Percentiles rank a stretch among this genome's conserved stretches.
Conservation (phyloP, 371 early-diverging fungal genomes). For the Mucor irregularis region DNA sequence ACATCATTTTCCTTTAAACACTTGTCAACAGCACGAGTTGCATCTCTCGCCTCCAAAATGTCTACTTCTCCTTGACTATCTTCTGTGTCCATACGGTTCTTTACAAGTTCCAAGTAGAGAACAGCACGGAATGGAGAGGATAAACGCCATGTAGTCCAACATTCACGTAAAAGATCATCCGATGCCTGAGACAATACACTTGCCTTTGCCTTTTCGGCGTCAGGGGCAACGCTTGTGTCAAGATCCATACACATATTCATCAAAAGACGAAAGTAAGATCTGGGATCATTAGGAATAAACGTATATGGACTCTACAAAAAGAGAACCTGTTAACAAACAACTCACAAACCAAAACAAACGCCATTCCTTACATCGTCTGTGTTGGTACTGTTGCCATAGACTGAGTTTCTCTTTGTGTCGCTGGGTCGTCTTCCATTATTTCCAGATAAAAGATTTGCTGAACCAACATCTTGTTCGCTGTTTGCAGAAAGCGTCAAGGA, state of each 20-base stretch:
- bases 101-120: slow-evolving; percentile 65
- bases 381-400: background rate
- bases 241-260: slow-evolving; percentile 63
- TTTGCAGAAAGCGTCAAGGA: slow-evolving; percentile 31
- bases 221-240: slow-evolving; percentile 46
- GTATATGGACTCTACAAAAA: slow-evolving; percentile 32
- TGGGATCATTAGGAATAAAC: slow-evolving; percentile 60
- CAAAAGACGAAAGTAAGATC: slow-evolving; percentile 54
- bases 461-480: slow-evolving; percentile 41
- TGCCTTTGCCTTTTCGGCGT: slow-evolving; percentile 50
- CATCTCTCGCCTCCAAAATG: slow-evolving; percentile 55
- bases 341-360: background rate
- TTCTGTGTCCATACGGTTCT: slow-evolving; percentile 48
- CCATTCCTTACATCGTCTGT: slow-evolving; percentile 12
- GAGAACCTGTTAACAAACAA: background rate
- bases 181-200: slow-evolving; percentile 59
- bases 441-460: slow-evolving; percentile 32
- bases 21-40: slow-evolving; percentile 47
- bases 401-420: slow-evolving; percentile 9
- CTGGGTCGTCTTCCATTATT: slow-evolving; percentile 9
- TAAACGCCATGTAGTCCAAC: slow-evolving; percentile 71
- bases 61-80: slow-evolving; percentile 24
- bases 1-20: slow-evolving; percentile 49
- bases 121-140: slow-evolving; percentile 67
- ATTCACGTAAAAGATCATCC: slow-evolving; percentile 66